Percentiles rank a stretch among this genome's conserved stretches.
Conservation (phyloP, 2,329 filamentous ascomycete species). For the Exophiala sp. region DNA sequence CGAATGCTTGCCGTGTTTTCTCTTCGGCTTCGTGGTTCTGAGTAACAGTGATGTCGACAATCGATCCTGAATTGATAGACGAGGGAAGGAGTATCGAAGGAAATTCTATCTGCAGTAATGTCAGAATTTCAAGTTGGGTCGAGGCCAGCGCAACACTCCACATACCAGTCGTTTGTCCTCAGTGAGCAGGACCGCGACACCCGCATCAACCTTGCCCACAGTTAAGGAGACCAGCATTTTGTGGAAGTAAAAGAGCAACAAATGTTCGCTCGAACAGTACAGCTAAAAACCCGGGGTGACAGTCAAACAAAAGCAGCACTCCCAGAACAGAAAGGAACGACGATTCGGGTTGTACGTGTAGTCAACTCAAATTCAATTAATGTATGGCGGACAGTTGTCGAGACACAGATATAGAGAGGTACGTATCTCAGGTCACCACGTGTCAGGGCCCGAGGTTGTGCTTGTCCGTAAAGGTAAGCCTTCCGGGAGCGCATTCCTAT, state of each 20-base stretch:
- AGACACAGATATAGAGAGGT: too few relatives aligned
- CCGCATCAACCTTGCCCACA: conserved; percentile 98
- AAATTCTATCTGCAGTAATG: conserved; percentile 75
- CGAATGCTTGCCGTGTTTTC: conserved; percentile 68
- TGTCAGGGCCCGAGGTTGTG: too few relatives aligned
- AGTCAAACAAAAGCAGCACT: neutral
- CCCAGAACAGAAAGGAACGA: neutral
- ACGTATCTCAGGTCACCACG: too few relatives aligned
- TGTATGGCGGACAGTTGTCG: too few relatives aligned
- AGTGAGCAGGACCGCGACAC: conserved; percentile 92
- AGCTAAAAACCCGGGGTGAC: conserved; percentile 2
- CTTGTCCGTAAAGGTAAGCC: too few relatives aligned
- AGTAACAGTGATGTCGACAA: conserved; percentile 93
- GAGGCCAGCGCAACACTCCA: conserved; percentile 14
- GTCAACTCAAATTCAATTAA: neutral
- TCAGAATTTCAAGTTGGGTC: conserved; percentile 9
- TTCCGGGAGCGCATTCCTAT: too few relatives aligned
- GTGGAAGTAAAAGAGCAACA: neutral
- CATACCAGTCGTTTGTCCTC: conserved; percentile 92
- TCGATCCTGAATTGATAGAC: conserved; percentile 91
- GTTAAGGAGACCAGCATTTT: conserved; percentile 94
- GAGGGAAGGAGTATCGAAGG: conserved; percentile 93
- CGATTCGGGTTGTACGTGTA: neutral
- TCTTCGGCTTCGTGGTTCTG: conserved; percentile 77
- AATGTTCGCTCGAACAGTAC: neutral